Evolutionary conservation across 108 stramenopile genomes (phyloP).

Genomic region (Nitzschia sp.): DNA sequence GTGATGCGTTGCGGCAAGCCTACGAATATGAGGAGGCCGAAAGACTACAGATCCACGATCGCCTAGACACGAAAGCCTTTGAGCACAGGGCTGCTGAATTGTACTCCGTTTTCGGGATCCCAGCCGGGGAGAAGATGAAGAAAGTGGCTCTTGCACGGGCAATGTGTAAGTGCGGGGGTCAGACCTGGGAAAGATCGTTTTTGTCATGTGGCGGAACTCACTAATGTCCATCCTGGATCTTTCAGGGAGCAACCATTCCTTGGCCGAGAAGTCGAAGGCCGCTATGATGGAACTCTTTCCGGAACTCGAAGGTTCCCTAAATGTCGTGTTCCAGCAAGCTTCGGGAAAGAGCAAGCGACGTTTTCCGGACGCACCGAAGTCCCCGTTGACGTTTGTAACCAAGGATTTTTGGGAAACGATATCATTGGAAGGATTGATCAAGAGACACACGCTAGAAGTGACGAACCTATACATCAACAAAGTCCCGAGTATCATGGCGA

Average conservation of each 20-base stretch:
- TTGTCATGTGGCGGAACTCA: not conserved
- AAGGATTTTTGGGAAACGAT: slow-evolving; percentile 18
- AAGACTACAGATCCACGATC: slow-evolving; percentile 49
- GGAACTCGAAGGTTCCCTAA: slow-evolving; percentile 34
- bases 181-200: not conserved
- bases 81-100: slow-evolving; percentile 17
- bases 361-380: slow-evolving; percentile 17
- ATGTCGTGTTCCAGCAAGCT: slow-evolving; percentile 18
- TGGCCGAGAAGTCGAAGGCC: slow-evolving; percentile 23
- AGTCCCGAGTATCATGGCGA: slow-evolving; percentile 21
- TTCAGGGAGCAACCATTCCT: slow-evolving; percentile 17
- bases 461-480: slow-evolving; percentile 32
- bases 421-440: slow-evolving; percentile 28
- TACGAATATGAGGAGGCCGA: slow-evolving; percentile 33
- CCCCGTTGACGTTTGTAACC: slow-evolving; percentile 7
- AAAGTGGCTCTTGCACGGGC: slow-evolving; percentile 33
- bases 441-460: slow-evolving; percentile 26
- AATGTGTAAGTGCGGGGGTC: slow-evolving; percentile 45
- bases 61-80: slow-evolving; percentile 18
- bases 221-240: too few relatives aligned
- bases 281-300: slow-evolving; percentile 46
- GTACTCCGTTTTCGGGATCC: slow-evolving; percentile 36
- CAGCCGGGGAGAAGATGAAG: slow-evolving; percentile 39
- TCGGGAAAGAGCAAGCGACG: slow-evolving; percentile 31
- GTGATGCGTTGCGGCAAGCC: not conserved